phyloP scores from a whole-genome alignment of 257 asterid species.

The Solanum phureja region DNA sequence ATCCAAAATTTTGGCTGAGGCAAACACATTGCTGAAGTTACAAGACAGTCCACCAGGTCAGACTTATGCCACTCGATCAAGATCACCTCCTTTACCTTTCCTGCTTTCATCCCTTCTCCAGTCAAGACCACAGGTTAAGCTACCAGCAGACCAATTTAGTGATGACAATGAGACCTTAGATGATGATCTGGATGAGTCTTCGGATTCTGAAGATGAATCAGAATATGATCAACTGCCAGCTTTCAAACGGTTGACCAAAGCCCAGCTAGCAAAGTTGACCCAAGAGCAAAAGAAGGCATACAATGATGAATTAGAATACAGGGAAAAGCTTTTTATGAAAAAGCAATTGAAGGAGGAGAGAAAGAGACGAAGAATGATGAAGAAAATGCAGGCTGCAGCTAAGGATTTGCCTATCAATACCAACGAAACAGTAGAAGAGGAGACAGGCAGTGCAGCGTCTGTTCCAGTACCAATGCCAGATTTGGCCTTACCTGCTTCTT shows the following conservation, averaged over 20 bases:
- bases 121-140: conserved; percentile 79
- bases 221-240: conserved; percentile 88
- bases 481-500: conserved; percentile 76
- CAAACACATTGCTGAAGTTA: conserved; percentile 72
- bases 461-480: conserved; percentile 91
- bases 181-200: conserved; percentile 58
- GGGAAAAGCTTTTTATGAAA: conserved; percentile 87
- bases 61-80: conserved; percentile 48
- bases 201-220: conserved; percentile 65
- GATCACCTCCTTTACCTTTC: conserved; percentile 75
- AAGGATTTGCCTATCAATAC: conserved; percentile 41
- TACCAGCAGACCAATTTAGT: conserved; percentile 71
- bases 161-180: conserved; percentile 56
- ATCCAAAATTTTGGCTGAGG: conserved; percentile 91
- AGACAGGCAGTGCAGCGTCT: conserved; percentile 55
- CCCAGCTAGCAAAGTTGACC: conserved; percentile 65
- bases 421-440: conserved; percentile 59
- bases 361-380: conserved; percentile 63
- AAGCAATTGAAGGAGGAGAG: conserved; percentile 87
- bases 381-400: conserved; percentile 60
- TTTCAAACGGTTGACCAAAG: conserved; percentile 67
- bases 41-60: conserved; percentile 85
- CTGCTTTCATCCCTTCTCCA: conserved; percentile 87
- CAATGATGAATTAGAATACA: conserved; percentile 74
- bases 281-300: conserved; percentile 68